These are phyloP conservation scores for Haplosporangium gracile DNA, from an alignment of 192 early-diverging fungal species.

Conservation along the genomic window DNA sequence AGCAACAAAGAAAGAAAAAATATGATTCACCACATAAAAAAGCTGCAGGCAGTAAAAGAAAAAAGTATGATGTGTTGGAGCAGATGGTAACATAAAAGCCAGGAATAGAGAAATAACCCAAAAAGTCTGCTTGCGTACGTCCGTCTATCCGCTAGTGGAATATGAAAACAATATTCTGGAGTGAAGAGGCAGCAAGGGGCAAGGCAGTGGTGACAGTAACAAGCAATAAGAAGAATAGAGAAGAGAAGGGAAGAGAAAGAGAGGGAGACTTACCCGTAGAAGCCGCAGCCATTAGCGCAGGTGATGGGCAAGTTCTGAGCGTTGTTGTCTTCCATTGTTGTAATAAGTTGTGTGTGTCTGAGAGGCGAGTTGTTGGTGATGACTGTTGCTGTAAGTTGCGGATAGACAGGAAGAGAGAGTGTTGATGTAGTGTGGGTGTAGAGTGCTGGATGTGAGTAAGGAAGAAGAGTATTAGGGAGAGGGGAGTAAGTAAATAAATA, in stretches of 20 bases:
- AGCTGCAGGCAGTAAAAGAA: not conserved
- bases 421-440: not conserved
- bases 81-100: slow-evolving; percentile 3
- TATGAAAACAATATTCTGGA: not conserved
- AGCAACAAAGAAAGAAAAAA: not conserved
- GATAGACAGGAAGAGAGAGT: not conserved
- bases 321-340: slow-evolving; percentile 78
- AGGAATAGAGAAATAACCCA: not conserved
- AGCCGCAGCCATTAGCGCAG: slow-evolving; percentile 80
- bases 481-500: not conserved
- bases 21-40: not conserved
- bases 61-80: slow-evolving; percentile 5
- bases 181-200: not conserved
- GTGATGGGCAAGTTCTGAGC: slow-evolving; percentile 66
- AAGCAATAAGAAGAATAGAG: not conserved
- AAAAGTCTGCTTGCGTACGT: slow-evolving; percentile 2
- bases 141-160: not conserved
- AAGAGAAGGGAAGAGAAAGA: not conserved
- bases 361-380: not conserved
- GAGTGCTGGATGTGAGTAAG: not conserved
- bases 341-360: not conserved
- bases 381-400: not conserved
- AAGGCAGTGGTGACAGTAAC: not conserved
- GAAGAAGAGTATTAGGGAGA: not conserved
- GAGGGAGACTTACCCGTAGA: slow-evolving; percentile 69